Percentiles rank a stretch among this genome's conserved stretches.
phyloP scores from a whole-genome alignment of 1,139 yeast genomes.

The Fermentozyma sake region DNA sequence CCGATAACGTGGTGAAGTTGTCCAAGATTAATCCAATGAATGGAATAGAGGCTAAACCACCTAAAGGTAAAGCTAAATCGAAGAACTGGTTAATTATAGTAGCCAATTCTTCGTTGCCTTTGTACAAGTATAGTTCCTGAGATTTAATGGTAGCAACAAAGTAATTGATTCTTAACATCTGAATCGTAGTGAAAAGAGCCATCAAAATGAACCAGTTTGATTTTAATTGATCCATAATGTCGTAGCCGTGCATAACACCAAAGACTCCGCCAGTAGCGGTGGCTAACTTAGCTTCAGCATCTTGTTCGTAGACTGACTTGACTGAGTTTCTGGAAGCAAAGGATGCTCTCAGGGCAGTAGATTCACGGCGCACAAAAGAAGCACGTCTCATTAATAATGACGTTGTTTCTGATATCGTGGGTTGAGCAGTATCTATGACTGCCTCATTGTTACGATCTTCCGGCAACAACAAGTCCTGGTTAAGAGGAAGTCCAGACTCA shows the following conservation, averaged over 20 bases:
- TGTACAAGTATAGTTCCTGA: slow-evolving; percentile 67
- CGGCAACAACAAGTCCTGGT: slow-evolving; percentile 34
- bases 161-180: slow-evolving; percentile 86
- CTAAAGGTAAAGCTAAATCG: slow-evolving; percentile 81
- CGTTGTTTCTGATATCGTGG: slow-evolving; percentile 36
- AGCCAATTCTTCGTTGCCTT: slow-evolving; percentile 49
- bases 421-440: slow-evolving; percentile 19
- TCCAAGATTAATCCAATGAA: slow-evolving; percentile 81
- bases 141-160: slow-evolving; percentile 84
- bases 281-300: slow-evolving; percentile 53
- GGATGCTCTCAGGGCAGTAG: slow-evolving; percentile 32
- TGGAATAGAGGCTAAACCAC: slow-evolving; percentile 83
- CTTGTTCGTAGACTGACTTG: slow-evolving; percentile 62
- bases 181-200: slow-evolving; percentile 75
- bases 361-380: slow-evolving; percentile 30
- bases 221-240: slow-evolving; percentile 58
- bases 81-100: slow-evolving; percentile 64
- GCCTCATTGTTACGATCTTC: slow-evolving; percentile 23
- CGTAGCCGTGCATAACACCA: slow-evolving; percentile 73
- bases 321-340: slow-evolving; percentile 29
- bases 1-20: slow-evolving; percentile 59
- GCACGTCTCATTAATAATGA: slow-evolving; percentile 37
- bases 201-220: slow-evolving; percentile 79
- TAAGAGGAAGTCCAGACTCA: slow-evolving; percentile 51
- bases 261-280: slow-evolving; percentile 68